Percentiles rank a stretch among this genome's conserved stretches.
phyloP scores from a whole-genome alignment of 2,329 filamentous ascomycete genomes.

The Scleromitrula shiraiana region DNA sequence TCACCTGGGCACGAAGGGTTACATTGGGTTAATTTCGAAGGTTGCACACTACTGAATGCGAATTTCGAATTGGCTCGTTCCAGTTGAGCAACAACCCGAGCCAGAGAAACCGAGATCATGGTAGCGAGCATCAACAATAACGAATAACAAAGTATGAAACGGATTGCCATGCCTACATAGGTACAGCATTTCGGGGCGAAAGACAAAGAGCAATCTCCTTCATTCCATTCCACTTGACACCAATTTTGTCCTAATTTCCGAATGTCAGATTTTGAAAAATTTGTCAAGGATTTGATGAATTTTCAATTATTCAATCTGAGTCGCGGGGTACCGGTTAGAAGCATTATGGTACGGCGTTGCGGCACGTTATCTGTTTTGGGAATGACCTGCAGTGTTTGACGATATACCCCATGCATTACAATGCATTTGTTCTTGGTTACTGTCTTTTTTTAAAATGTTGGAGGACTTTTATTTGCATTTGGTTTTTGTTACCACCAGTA shows the following conservation, averaged over 20 bases:
- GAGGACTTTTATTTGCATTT: too few species aligned
- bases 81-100: neutral
- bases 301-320: too few species aligned
- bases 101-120: conserved; percentile 3
- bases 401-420: conserved; percentile 7
- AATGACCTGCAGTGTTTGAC: conserved; percentile 4
- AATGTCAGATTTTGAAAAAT: neutral
- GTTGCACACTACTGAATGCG: neutral
- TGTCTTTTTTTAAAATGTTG: too few species aligned
- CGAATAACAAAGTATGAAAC: neutral
- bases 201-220: too few species aligned
- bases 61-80: neutral
- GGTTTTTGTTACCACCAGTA: too few species aligned
- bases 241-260: too few species aligned
- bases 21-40: conserved; percentile 3
- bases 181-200: too few species aligned
- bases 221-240: too few species aligned
- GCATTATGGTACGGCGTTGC: neutral
- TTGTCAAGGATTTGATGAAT: conserved; percentile 3
- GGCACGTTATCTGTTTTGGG: conserved; percentile 1
- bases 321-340: neutral
- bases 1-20: neutral
- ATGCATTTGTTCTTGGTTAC: too few species aligned
- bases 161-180: too few species aligned
- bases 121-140: conserved; percentile 7